These are phyloP conservation scores for Kwoniella dejecticola DNA, from an alignment of 768 basidiomycete genomes.

Conservation along the genomic window DNA sequence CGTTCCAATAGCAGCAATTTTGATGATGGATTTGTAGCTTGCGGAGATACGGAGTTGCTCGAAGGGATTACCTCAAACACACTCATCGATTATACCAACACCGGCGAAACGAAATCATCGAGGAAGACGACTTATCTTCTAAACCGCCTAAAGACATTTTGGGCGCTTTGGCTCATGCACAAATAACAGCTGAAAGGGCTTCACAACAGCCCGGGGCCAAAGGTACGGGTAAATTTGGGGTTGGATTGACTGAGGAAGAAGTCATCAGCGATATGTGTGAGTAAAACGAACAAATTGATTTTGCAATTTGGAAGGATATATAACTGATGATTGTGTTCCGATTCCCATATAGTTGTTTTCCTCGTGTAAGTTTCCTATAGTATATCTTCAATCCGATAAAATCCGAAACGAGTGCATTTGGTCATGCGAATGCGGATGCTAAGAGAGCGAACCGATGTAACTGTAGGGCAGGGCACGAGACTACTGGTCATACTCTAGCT, in stretches of 20 bases:
- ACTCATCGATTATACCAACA: slow-evolving; percentile 16
- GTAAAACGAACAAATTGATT: not conserved
- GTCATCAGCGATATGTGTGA: slow-evolving; percentile 38
- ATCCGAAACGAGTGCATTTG: no score
- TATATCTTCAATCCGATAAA: no score
- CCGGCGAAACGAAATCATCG: slow-evolving; percentile 2
- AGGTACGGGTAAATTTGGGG: slow-evolving; percentile 9
- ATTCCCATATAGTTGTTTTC: no score
- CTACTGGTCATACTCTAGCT: slow-evolving; percentile 43
- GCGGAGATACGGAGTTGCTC: slow-evolving; percentile 24
- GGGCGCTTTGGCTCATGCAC: slow-evolving; percentile 30
- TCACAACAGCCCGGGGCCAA: not conserved
- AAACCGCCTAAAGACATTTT: slow-evolving; percentile 29
- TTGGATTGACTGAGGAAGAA: slow-evolving; percentile 39
- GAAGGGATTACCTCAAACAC: slow-evolving; percentile 23
- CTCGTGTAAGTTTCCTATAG: not conserved
- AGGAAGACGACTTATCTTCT: slow-evolving; percentile 6
- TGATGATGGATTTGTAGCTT: no score
- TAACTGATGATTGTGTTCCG: not conserved
- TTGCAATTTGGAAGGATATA: not conserved
- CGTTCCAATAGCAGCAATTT: no score
- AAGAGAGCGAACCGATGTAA: no score
- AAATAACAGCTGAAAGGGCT: slow-evolving; percentile 30
- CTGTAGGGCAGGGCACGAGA: slow-evolving; percentile 49
- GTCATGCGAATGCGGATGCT: no score